Conservation (phyloP, 164 flowering plant genomes). For the Taxillus chinensis region DNA sequence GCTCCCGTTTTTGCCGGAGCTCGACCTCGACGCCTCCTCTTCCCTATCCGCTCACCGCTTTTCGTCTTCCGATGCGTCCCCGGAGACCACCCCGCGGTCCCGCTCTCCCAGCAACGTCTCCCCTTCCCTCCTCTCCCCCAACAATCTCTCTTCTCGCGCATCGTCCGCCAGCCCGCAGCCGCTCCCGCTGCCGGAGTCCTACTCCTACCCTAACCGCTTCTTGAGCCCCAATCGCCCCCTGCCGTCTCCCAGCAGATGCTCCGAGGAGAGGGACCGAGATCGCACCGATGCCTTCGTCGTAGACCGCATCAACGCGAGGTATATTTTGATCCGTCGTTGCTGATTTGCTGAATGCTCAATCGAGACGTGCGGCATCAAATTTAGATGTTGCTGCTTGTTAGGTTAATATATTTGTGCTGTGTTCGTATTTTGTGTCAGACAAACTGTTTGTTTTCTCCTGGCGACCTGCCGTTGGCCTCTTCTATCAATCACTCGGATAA, state of each 20-base stretch:
- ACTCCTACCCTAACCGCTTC: neutral
- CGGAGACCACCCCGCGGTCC: neutral
- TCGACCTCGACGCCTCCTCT: slow-evolving; percentile 1
- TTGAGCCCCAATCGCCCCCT: slow-evolving; percentile 4
- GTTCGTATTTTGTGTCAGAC: no score
- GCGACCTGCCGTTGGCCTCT: no score
- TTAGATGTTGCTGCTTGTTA: no score
- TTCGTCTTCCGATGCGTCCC: neutral
- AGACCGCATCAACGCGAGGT: no score
- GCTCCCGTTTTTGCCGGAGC: slow-evolving; percentile 13
- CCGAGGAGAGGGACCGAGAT: slow-evolving; percentile 7
- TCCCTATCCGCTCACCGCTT: neutral
- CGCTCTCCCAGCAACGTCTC: neutral
- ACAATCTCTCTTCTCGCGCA: neutral
- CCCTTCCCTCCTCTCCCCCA: neutral
- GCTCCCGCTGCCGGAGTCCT: slow-evolving; percentile 18
- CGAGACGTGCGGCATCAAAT: no score
- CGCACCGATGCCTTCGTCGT: neutral
- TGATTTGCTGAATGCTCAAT: no score
- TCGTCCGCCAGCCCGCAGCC: slow-evolving; percentile 16
- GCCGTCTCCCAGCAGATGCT: slow-evolving; percentile 22
- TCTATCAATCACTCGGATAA: no score
- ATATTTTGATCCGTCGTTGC: no score
- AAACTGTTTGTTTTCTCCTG: no score
- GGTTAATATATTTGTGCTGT: no score